Evolutionary conservation across 495 filamentous ascomycete species (phyloP).

Genomic region (Hapsidospora chrysogenum): DNA sequence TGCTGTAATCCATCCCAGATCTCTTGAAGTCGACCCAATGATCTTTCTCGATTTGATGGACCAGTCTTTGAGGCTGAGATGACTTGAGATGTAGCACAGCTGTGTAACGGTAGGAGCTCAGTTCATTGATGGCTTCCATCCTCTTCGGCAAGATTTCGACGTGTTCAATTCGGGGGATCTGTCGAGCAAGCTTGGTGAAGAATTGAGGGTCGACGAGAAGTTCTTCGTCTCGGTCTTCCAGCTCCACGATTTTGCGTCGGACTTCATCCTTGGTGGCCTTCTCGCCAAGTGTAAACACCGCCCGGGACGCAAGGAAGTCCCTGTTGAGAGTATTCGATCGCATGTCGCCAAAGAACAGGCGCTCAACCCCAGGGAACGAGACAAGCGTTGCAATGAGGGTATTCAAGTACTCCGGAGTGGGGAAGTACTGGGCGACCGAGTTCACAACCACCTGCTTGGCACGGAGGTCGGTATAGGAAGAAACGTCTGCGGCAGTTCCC

Average conservation of each 20-base stretch:
- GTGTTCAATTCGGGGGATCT: slow-evolving; percentile 4
- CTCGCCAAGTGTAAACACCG: slow-evolving; percentile 1
- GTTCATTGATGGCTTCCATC: slow-evolving; percentile 9
- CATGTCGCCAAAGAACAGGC: slow-evolving; percentile 8
- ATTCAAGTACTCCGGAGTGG: slow-evolving; percentile 5
- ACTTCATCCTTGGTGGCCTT: neutral
- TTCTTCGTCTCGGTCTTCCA: slow-evolving; percentile 3
- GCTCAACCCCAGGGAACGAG: slow-evolving; percentile 3
- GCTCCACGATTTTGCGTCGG: slow-evolving; percentile 1
- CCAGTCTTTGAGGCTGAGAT: neutral
- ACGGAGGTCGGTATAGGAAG: neutral
- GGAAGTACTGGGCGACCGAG: too few species aligned
- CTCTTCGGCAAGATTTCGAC: slow-evolving; percentile 9
- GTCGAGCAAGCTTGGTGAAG: slow-evolving; percentile 2
- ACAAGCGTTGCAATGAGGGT: slow-evolving; percentile 6
- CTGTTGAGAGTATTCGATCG: slow-evolving; percentile 7
- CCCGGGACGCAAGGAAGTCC: slow-evolving; percentile 5
- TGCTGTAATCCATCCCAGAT: neutral
- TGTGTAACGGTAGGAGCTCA: slow-evolving; percentile 8
- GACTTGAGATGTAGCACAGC: slow-evolving; percentile 5
- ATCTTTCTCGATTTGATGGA: neutral
- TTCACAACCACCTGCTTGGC: slow-evolving; percentile 2
- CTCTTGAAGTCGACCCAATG: slow-evolving; percentile 1
- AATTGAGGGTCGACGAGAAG: slow-evolving; percentile 6
- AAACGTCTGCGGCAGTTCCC: slow-evolving; percentile 2